A percentile compares a stretch with the other conserved stretches of the same genome.
Conservation (phyloP, 129 eudicot species). For the Pittosporum tobira region DNA sequence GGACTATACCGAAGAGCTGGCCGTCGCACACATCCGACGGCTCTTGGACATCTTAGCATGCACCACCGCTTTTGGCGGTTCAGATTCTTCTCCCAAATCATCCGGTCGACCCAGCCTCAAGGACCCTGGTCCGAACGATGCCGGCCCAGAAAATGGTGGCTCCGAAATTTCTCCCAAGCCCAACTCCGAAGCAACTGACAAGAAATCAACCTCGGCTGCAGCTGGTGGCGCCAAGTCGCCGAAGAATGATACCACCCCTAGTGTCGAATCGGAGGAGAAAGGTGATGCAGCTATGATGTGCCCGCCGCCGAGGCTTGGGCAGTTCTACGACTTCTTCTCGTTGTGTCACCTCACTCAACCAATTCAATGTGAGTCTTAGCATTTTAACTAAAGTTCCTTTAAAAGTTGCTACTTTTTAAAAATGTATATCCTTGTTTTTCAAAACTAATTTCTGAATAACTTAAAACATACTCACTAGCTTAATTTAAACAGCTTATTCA, state of each 20-base stretch:
- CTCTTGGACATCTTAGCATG: conserved; percentile 89
- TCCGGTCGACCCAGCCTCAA: conserved; percentile 23
- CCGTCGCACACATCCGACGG: conserved; percentile 81
- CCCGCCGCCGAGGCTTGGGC: conserved; percentile 90
- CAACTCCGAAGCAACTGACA: conserved; percentile 16
- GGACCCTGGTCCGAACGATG: conserved; percentile 31
- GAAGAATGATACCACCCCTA: conserved; percentile 27
- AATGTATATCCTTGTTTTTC: no score
- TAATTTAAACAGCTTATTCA: no score
- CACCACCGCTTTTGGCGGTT: conserved; percentile 66
- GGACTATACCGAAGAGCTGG: conserved; percentile 61
- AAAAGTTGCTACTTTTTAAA: no score
- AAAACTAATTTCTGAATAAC: no score
- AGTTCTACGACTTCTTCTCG: conserved; percentile 96
- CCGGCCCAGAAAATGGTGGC: conserved; percentile 29
- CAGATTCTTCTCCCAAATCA: conserved; percentile 36
- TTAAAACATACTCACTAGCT: no score
- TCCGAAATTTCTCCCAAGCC: conserved; percentile 7
- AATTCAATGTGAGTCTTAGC: conserved; percentile 57
- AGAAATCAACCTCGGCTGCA: conserved; percentile 12
- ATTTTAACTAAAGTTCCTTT: no score
- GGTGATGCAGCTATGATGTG: conserved; percentile 55
- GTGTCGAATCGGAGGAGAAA: conserved; percentile 39
- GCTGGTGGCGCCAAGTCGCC: conserved; percentile 22
- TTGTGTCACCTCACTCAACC: conserved; percentile 87